These are phyloP conservation scores for Populus simonii DNA, from an alignment of 345 rosid genomes.

Conservation along the genomic window DNA sequence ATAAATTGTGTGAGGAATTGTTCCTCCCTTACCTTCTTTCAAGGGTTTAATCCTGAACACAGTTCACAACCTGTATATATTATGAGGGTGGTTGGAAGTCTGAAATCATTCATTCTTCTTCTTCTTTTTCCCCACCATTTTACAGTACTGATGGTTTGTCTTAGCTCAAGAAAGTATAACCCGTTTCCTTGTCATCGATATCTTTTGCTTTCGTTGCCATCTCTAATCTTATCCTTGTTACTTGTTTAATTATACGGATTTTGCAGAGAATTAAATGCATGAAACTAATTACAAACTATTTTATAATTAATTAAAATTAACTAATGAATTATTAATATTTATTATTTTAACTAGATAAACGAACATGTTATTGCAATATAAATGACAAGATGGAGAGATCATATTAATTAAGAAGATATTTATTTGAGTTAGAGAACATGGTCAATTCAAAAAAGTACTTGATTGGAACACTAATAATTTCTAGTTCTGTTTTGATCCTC, in stretches of 20 bases:
- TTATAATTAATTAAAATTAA: too few species aligned
- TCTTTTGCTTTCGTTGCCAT: not conserved
- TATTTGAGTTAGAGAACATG: too few species aligned
- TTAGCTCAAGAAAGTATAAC: not conserved
- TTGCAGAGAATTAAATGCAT: too few species aligned
- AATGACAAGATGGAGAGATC: too few species aligned
- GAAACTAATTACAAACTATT: too few species aligned
- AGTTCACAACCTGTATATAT: constrained; percentile 9
- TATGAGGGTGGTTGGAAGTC: not conserved
- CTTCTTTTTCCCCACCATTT: too few species aligned
- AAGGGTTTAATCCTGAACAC: not conserved
- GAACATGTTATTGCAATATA: too few species aligned
- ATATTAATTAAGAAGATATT: too few species aligned
- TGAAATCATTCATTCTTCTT: not conserved
- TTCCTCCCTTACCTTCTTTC: not conserved
- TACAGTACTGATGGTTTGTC: not conserved
- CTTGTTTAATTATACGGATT: not conserved
- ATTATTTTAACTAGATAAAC: too few species aligned
- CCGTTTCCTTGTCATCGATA: too few species aligned
- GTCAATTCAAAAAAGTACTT: too few species aligned
- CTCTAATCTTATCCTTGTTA: not conserved
- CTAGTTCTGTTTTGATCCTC: not conserved
- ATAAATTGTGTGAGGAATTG: not conserved
- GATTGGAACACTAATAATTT: not conserved
- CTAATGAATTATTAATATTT: too few species aligned